These are phyloP conservation scores for Fagopyrum homotropicum DNA, from an alignment of 148 eudicot genomes.

Conservation along the genomic window DNA sequence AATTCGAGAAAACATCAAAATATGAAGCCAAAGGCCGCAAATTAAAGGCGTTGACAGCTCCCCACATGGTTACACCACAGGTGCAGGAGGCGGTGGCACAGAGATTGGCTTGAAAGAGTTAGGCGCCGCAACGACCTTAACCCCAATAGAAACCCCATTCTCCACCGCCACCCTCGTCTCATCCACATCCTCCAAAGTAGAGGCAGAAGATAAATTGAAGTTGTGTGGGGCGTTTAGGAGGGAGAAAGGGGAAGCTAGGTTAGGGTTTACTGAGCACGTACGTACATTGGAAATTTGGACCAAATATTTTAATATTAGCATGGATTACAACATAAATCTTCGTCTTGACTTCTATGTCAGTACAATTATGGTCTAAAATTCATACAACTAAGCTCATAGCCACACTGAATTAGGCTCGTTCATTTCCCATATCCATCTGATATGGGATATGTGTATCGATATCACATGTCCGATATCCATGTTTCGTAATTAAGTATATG, in stretches of 20 bases:
- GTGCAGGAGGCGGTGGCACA: slow-evolving; percentile 26
- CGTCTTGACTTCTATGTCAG: too few species aligned
- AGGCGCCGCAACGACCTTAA: slow-evolving; percentile 70
- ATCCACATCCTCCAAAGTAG: slow-evolving; percentile 24
- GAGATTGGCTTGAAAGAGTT: slow-evolving; percentile 53
- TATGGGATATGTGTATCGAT: too few species aligned
- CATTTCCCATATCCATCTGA: too few species aligned
- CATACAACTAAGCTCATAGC: too few species aligned
- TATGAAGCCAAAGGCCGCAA: slow-evolving; percentile 65
- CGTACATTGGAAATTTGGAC: too few species aligned
- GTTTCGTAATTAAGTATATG: too few species aligned
- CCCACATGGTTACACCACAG: slow-evolving; percentile 17
- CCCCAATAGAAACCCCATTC: slow-evolving; percentile 82
- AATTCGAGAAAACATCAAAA: slow-evolving; percentile 50
- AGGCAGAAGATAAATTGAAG: slow-evolving; percentile 16
- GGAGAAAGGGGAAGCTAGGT: background rate
- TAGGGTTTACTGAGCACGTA: too few species aligned
- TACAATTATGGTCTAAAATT: too few species aligned
- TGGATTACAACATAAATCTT: too few species aligned
- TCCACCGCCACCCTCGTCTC: slow-evolving; percentile 55
- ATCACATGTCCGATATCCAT: too few species aligned
- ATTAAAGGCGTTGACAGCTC: slow-evolving; percentile 37
- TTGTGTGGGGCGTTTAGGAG: background rate
- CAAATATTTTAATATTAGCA: too few species aligned
- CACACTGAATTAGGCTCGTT: too few species aligned